phyloP scores from a whole-genome alignment of 2,329 filamentous ascomycete genomes.

The Fusarium equiseti region DNA sequence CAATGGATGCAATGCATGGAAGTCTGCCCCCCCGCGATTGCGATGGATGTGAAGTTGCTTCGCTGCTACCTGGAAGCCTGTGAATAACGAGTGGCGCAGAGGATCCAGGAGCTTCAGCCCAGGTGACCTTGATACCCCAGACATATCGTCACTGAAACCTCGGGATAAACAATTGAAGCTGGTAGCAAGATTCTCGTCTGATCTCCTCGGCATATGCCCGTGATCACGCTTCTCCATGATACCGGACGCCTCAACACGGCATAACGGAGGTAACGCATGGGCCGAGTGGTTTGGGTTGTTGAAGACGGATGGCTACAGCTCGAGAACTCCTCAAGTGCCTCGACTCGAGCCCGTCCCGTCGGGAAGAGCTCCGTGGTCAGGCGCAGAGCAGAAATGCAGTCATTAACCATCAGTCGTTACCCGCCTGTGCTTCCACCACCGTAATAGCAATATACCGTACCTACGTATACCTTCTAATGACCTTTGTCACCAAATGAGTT shows the following conservation, averaged over 20 bases:
- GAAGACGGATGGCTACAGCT: constrained; percentile 24
- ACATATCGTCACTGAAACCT: constrained; percentile 40
- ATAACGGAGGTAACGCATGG: constrained; percentile 25
- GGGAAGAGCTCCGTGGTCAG: constrained; percentile 38
- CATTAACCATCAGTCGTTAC: constrained; percentile 43
- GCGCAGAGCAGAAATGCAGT: constrained; percentile 39
- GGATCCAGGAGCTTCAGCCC: constrained; percentile 24
- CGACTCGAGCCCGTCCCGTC: constrained; percentile 36
- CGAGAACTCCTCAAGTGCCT: constrained; percentile 19
- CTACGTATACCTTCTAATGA: neutral
- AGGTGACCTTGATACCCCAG: constrained; percentile 38
- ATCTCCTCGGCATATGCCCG: constrained; percentile 45
- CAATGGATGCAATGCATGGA: constrained; percentile 3
- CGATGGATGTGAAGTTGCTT: constrained; percentile 1
- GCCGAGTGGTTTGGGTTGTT: constrained; percentile 19
- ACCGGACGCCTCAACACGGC: constrained; percentile 31
- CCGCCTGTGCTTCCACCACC: constrained; percentile 30
- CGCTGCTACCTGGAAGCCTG: constrained; percentile 9
- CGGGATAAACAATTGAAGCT: constrained; percentile 32
- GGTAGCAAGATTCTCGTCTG: constrained; percentile 37
- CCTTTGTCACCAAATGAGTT: constrained; percentile 26
- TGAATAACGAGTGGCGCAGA: constrained; percentile 21
- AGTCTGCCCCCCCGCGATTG: constrained; percentile 7
- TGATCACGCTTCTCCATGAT: constrained; percentile 43
- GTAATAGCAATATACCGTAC: neutral